Percentiles rank a stretch among this genome's conserved stretches.
Evolutionary conservation across 106 monocot genomes (phyloP).

Genomic region (Platanthera guangdongensis): DNA sequence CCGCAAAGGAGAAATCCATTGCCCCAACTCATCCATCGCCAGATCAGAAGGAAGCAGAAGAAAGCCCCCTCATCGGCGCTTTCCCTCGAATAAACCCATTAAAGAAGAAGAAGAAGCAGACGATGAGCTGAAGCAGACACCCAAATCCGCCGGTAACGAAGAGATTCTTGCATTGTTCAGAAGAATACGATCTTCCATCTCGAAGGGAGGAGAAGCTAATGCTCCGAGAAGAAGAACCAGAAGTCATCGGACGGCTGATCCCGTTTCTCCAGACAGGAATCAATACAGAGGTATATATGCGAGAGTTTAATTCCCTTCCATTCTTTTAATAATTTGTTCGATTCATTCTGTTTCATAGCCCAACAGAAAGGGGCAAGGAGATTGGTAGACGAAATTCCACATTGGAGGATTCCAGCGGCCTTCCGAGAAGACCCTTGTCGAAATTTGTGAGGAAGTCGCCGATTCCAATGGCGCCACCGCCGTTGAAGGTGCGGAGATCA

Average conservation of each 20-base stretch:
- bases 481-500: not conserved
- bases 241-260: slow-evolving; percentile 17
- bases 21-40: slow-evolving; percentile 7
- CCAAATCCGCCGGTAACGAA: slow-evolving; percentile 25
- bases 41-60: slow-evolving; percentile 40
- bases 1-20: not conserved
- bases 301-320: not conserved
- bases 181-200: slow-evolving; percentile 54
- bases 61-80: slow-evolving; percentile 10
- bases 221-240: slow-evolving; percentile 14
- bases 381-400: not conserved
- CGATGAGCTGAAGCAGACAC: slow-evolving; percentile 14
- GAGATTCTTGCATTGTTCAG: slow-evolving; percentile 44
- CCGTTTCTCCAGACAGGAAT: slow-evolving; percentile 11
- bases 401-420: slow-evolving; percentile 6
- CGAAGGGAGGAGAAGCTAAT: slow-evolving; percentile 16
- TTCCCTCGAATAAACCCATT: slow-evolving; percentile 8
- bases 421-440: slow-evolving; percentile 29
- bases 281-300: slow-evolving; percentile 23
- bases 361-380: not conserved
- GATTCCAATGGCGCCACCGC: slow-evolving; percentile 16
- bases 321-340: not conserved
- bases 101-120: slow-evolving; percentile 1
- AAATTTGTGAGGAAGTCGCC: slow-evolving; percentile 59
- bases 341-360: not conserved